A percentile compares a stretch with the other conserved stretches of the same genome.
These are phyloP conservation scores for Colletotrichum lini DNA, from an alignment of 2,329 filamentous ascomycete species.

Conservation along the genomic window DNA sequence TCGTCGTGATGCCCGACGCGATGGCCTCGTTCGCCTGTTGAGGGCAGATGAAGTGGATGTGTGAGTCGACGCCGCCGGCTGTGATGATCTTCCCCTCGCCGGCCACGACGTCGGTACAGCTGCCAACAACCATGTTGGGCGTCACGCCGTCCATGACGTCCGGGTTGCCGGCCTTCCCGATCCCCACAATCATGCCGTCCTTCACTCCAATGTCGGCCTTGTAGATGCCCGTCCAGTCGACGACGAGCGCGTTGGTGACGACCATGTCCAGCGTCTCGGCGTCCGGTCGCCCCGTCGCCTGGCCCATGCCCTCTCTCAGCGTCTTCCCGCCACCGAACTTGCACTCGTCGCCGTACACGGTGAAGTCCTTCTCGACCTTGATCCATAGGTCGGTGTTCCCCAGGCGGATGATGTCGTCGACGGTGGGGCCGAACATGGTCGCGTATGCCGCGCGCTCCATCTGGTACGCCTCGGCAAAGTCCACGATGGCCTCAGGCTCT, in stretches of 20 bases:
- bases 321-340: constrained; percentile 97
- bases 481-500: constrained; percentile 70
- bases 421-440: constrained; percentile 93
- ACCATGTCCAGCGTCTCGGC: constrained; percentile 85
- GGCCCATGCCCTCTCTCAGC: constrained; percentile 94
- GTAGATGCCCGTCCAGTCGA: constrained; percentile 94
- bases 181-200: constrained; percentile 85
- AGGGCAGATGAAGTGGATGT: constrained; percentile 96
- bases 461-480: constrained; percentile 72
- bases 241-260: constrained; percentile 88
- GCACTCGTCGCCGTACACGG: constrained; percentile 91
- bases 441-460: constrained; percentile 86
- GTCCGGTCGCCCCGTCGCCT: constrained; percentile 83
- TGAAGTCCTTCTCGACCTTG: constrained; percentile 88
- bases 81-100: constrained; percentile 93
- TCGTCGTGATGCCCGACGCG: constrained; percentile 88
- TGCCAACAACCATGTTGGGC: constrained; percentile 84
- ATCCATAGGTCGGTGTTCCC: constrained; percentile 92
- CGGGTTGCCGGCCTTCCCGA: constrained; percentile 97
- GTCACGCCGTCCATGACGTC: constrained; percentile 94
- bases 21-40: constrained; percentile 90
- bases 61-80: constrained; percentile 89
- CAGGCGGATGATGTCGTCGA: constrained; percentile 86
- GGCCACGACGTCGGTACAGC: constrained; percentile 92
- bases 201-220: constrained; percentile 98